Evolutionary conservation across 176 grass and related monocot species (phyloP), one percentile per base, ranked within the genome.

Genomic region (Zizania latifolia): DNA sequence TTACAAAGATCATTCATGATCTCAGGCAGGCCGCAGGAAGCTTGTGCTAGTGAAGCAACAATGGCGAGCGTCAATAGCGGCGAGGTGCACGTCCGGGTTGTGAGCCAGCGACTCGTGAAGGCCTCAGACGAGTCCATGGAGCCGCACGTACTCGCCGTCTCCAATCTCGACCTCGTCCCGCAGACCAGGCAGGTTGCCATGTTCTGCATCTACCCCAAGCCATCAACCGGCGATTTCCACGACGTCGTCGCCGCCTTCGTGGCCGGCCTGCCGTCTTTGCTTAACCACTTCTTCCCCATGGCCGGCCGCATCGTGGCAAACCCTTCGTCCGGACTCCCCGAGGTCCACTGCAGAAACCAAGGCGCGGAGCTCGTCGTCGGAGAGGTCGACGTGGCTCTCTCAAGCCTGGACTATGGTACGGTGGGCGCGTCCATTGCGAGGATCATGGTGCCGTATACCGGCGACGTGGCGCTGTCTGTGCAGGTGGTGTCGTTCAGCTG

Each of bases 401-500:
- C 5, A 4, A 56, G 53, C 53, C 53, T 56, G 6, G n/a, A 56
- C 53, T 56, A 22, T 10, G 53, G 53, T 1, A 8, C 2, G 16
- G 19, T 10, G 14, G 12, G 6, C 13, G 10, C 7, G 62, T 33
- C 62, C 8, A 16, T 65, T 30, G 15, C 6, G 15, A 36, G 16
- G 32, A n/a, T 65, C 29, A 0, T 19, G 31, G 7, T 65, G 19
- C 13, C 30, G 4, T 65, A 19, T 12, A 1, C 34, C 1, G 50
- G 6, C 3, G 78, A 86, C 30, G 24, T 86, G 3, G 33, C 83
- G 0, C 58, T 86, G 8, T 86, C 83, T 13, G 23, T 86, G 27
- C 83, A 86, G 68, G 36, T 86, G 37, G 58, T 80, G 2, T 23
- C 34, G 28, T 86, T 80, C 35, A 8, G 53, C 6, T 86, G 78